Conservation (phyloP, 179 eudicot genomes). For the Beta macrorhiza region DNA sequence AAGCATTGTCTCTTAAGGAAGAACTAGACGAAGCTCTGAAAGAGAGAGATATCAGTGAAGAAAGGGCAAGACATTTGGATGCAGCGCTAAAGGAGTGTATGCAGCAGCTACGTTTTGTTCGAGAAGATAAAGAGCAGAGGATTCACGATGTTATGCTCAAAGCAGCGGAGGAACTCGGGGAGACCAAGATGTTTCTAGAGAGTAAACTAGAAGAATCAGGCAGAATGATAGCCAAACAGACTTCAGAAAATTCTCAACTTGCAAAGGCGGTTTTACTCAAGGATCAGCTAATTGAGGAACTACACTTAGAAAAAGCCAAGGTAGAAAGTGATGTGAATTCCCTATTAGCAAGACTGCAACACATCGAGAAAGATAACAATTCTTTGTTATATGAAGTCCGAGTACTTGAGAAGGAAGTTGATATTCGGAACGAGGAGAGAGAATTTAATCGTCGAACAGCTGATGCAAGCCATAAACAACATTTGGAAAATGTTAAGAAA, state of each 20-base stretch:
- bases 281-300: slow-evolving; percentile 61
- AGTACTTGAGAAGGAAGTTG: slow-evolving; percentile 84
- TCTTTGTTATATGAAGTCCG: slow-evolving; percentile 75
- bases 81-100: slow-evolving; percentile 85
- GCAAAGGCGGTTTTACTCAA: slow-evolving; percentile 46
- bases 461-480: slow-evolving; percentile 66
- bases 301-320: slow-evolving; percentile 39
- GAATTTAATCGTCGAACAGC: slow-evolving; percentile 66
- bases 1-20: slow-evolving; percentile 53
- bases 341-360: slow-evolving; percentile 46
- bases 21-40: slow-evolving; percentile 63
- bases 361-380: slow-evolving; percentile 63
- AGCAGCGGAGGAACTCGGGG: slow-evolving; percentile 61
- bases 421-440: slow-evolving; percentile 80
- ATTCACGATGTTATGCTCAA: slow-evolving; percentile 64
- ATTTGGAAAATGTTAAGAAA: slow-evolving; percentile 73
- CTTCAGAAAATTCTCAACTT: slow-evolving; percentile 60
- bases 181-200: slow-evolving; percentile 39
- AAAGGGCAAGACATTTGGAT: slow-evolving; percentile 57
- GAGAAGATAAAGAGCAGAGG: slow-evolving; percentile 83
- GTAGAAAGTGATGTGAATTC: slow-evolving; percentile 48
- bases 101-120: slow-evolving; percentile 81
- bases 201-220: slow-evolving; percentile 53
- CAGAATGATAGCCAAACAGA: slow-evolving; percentile 43
- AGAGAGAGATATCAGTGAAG: slow-evolving; percentile 59